Evolutionary conservation across 768 basidiomycete genomes (phyloP).

Genomic region (Boletus subparvulus): DNA sequence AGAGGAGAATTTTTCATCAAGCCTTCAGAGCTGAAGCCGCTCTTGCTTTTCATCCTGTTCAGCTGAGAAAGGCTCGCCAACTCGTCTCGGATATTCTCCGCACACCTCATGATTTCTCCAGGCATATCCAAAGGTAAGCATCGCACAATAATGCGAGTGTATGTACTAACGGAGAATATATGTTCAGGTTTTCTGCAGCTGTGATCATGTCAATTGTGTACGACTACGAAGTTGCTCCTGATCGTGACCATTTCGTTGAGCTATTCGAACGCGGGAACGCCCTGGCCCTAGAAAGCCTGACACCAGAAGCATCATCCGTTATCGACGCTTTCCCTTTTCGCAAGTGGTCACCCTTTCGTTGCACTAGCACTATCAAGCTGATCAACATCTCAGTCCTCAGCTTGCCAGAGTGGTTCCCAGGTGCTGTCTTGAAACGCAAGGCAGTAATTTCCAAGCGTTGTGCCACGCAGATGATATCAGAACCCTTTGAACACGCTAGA

Average conservation of each 20-base stretch:
- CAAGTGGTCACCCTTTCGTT: not conserved
- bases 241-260: conserved; percentile 38
- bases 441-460: conserved; percentile 8
- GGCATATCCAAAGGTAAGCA: conserved; percentile 12
- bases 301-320: conserved; percentile 17
- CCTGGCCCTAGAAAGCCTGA: conserved; percentile 12
- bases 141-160: not conserved
- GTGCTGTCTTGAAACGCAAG: conserved; percentile 27
- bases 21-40: conserved; percentile 20
- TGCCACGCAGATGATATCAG: conserved; percentile 12
- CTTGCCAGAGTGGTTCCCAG: conserved; percentile 27
- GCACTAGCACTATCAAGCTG: not conserved
- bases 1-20: conserved; percentile 26
- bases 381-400: conserved; percentile 15
- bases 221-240: conserved; percentile 36
- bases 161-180: not conserved
- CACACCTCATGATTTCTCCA: not conserved
- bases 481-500: conserved; percentile 15
- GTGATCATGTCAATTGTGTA: conserved; percentile 43
- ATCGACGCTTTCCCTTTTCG: conserved; percentile 25
- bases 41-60: conserved; percentile 12
- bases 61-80: conserved; percentile 19
- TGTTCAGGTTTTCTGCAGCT: conserved; percentile 32
- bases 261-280: conserved; percentile 35
- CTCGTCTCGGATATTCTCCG: conserved; percentile 16